These are phyloP conservation scores for Flaveria ramosissima DNA, from an alignment of 129 eudicot species.

Conservation along the genomic window DNA sequence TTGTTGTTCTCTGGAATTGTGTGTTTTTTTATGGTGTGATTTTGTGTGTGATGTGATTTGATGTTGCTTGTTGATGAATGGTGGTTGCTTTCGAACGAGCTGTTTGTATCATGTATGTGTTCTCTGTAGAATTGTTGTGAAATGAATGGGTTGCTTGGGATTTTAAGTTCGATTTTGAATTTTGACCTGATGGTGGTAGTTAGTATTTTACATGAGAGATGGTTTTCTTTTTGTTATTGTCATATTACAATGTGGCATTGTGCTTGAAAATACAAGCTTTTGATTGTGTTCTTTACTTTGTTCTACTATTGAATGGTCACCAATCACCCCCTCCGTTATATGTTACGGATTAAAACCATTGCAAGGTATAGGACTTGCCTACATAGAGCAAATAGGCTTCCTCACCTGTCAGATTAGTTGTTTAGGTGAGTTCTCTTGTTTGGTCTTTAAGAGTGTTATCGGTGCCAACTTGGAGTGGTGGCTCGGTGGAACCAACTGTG, in stretches of 20 bases:
- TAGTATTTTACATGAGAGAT: not conserved
- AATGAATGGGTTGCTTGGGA: not conserved
- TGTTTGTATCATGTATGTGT: too few relatives aligned
- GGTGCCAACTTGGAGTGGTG: too few relatives aligned
- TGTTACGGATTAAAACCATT: too few relatives aligned
- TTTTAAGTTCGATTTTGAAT: not conserved
- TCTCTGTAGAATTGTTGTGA: not conserved
- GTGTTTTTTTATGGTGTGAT: not conserved
- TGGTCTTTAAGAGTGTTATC: too few relatives aligned
- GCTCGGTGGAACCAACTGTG: too few relatives aligned
- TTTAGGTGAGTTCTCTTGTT: too few relatives aligned
- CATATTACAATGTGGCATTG: conserved; percentile 8
- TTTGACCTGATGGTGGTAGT: not conserved
- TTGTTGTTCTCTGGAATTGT: conserved; percentile 14
- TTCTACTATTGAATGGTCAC: not conserved
- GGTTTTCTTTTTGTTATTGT: not conserved
- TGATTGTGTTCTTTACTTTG: not conserved
- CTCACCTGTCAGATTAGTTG: too few relatives aligned
- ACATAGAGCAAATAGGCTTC: too few relatives aligned
- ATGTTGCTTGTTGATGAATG: not conserved
- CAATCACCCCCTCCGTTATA: too few relatives aligned
- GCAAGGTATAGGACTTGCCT: too few relatives aligned
- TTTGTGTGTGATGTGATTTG: not conserved
- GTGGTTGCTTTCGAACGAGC: not conserved
- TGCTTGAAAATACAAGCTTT: not conserved